These are phyloP conservation scores for Polychytrium aggregatum DNA, from an alignment of 192 early-diverging fungal genomes.

Conservation along the genomic window DNA sequence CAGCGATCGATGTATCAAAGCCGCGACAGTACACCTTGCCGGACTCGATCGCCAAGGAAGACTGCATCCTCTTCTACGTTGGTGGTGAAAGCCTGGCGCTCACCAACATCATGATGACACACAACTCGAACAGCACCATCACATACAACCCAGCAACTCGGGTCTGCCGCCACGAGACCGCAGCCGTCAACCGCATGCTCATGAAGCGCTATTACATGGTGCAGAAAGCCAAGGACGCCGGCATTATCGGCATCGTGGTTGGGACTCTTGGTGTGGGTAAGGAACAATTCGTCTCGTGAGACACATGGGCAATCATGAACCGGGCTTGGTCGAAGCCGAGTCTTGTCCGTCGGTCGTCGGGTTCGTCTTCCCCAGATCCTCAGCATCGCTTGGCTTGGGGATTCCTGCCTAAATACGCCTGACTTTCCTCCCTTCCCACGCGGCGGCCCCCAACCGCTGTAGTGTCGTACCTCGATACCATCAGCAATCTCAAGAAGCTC, in stretches of 20 bases:
- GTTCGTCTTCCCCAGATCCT: too few species aligned
- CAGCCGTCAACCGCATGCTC: constrained; percentile 20
- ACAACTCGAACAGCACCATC: constrained; percentile 47
- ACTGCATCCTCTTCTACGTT: constrained; percentile 72
- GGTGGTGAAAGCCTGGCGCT: constrained; percentile 71
- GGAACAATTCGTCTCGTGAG: constrained; percentile 5
- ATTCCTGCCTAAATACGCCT: too few species aligned
- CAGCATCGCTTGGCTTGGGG: too few species aligned
- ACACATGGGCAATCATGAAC: too few species aligned
- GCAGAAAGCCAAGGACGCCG: constrained; percentile 85
- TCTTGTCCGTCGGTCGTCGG: too few species aligned
- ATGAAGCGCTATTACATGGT: constrained; percentile 64
- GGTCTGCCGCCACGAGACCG: constrained; percentile 29
- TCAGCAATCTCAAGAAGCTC: constrained; percentile 66
- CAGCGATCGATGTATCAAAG: background rate
- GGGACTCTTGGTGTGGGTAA: constrained; percentile 89
- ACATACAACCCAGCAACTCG: constrained; percentile 58
- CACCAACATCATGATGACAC: constrained; percentile 78
- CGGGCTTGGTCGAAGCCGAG: too few species aligned
- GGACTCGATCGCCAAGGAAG: constrained; percentile 27
- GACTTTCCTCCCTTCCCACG: background rate
- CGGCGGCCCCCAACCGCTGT: background rate
- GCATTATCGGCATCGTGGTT: constrained; percentile 88
- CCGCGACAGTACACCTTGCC: constrained; percentile 7
- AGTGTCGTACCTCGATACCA: constrained; percentile 60